A percentile compares a stretch with the other conserved stretches of the same genome.
Conservation (phyloP, 257 asterid genomes). For the Perilla frutescens region DNA sequence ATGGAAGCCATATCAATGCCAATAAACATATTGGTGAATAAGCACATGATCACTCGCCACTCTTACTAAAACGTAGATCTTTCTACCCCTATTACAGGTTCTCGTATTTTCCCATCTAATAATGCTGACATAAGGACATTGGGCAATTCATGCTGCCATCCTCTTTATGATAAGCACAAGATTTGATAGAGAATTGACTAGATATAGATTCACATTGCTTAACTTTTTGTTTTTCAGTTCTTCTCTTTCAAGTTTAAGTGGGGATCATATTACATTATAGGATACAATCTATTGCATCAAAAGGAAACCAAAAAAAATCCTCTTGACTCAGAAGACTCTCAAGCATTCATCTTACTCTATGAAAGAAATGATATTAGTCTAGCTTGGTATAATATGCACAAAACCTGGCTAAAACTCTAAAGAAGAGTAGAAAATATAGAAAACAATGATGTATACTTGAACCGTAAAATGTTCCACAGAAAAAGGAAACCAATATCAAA, state of each 20-base stretch:
- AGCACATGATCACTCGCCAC: constrained; percentile 12
- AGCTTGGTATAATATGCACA: neutral
- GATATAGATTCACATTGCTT: neutral
- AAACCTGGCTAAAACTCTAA: neutral
- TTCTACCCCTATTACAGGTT: neutral
- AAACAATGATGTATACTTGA: neutral
- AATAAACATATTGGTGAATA: neutral
- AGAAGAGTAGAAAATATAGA: neutral
- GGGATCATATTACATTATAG: neutral
- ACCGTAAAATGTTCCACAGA: neutral
- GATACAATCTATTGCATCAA: constrained; percentile 16
- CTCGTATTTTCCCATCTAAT: neutral
- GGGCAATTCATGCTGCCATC: neutral
- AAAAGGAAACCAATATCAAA: neutral
- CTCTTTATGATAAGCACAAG: neutral
- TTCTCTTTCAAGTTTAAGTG: neutral
- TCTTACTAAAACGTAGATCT: neutral
- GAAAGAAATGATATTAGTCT: neutral
- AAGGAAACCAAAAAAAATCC: neutral
- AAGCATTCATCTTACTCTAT: neutral
- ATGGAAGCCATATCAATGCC: neutral
- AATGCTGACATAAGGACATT: neutral
- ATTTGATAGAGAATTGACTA: neutral
- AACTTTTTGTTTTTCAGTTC: neutral
- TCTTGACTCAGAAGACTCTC: neutral